Conservation (phyloP, 441 rosid genomes). For the Dalechampia spathulata region DNA sequence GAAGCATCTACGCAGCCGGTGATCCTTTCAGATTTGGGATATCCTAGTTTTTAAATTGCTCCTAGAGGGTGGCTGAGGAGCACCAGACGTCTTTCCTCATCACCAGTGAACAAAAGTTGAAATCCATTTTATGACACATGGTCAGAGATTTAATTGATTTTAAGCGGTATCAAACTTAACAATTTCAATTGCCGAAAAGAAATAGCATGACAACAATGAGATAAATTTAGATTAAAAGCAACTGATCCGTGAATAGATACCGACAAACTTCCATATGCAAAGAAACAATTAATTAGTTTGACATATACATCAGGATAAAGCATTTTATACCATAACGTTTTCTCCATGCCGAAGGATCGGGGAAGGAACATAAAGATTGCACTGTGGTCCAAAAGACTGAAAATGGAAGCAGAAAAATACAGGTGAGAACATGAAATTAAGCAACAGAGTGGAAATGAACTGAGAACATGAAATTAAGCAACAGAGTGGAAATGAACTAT, state of each 20-base stretch:
- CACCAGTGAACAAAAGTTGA: background rate
- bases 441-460: background rate
- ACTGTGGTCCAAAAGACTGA: slow-evolving; percentile 82
- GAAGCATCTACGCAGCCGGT: background rate
- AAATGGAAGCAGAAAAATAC: slow-evolving; percentile 2
- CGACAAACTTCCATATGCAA: background rate
- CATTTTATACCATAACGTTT: slow-evolving; percentile 56
- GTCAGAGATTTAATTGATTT: no score
- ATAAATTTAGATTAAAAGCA: background rate
- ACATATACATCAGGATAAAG: background rate
- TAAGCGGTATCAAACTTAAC: background rate
- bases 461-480: background rate
- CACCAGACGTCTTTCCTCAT: background rate
- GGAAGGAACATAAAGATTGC: slow-evolving; percentile 80
- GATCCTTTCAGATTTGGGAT: background rate
- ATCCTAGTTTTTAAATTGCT: background rate
- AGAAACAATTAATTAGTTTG: background rate
- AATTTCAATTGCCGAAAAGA: background rate
- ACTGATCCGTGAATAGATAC: background rate
- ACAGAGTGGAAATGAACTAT: background rate
- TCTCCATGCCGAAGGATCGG: slow-evolving; percentile 68
- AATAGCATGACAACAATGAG: background rate
- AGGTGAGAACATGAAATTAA: background rate
- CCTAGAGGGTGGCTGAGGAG: background rate
- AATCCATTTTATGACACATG: background rate